Evolutionary conservation across 75 land plant genomes (phyloP), one percentile per base, ranked within the genome.

Genomic region (Cunninghamia lanceolata): DNA sequence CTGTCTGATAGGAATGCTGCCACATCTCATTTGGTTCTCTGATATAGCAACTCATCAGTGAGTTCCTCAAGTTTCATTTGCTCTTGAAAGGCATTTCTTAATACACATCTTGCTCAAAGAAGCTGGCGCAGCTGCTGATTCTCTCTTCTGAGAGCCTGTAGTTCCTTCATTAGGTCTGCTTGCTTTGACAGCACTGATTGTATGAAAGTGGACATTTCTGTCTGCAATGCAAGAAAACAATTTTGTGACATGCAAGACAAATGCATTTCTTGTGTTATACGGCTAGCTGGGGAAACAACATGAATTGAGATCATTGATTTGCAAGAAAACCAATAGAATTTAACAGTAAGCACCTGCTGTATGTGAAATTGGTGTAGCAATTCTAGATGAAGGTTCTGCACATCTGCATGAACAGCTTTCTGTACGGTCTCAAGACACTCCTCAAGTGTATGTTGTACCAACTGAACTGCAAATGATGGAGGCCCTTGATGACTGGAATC

Each of bases 301-400:
- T 38, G 39, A 38, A 2, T n/a, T 28, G 8, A 42, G 28, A n/a
- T 42, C 13, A 25, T n/a, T 45, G 11, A 19, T 13, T 45, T 80
- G 13, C 0, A 42, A 80, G 50, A 10, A 13, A 42, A 77, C 21
- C 3, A 45, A 85, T 25, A 28, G 30, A 32, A 75, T 17, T 34
- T 42, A 17, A 74, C 84, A 30, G 32, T 13, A 86, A 9, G 15
- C 87, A 95, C 99, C 96, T 96, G 96, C 76, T 94, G 94, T 85
- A 98, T 89, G 87, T 98, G 99, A 88, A 94, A 96, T 88, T 98
- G 99, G 21, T 96, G 93, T 50, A 98, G 86, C 17, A 98, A 86
- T 83, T 98, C 99, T 45, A 98, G 90, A 86, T 98, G 99, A 89
- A 98, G 93, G 79, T 96, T 96, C 83, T 92, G 93, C 88, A 98